Percentiles rank a stretch among this genome's conserved stretches.
Evolutionary conservation across 768 basidiomycete genomes (phyloP).

Genomic region (Agrocybe pediades): DNA sequence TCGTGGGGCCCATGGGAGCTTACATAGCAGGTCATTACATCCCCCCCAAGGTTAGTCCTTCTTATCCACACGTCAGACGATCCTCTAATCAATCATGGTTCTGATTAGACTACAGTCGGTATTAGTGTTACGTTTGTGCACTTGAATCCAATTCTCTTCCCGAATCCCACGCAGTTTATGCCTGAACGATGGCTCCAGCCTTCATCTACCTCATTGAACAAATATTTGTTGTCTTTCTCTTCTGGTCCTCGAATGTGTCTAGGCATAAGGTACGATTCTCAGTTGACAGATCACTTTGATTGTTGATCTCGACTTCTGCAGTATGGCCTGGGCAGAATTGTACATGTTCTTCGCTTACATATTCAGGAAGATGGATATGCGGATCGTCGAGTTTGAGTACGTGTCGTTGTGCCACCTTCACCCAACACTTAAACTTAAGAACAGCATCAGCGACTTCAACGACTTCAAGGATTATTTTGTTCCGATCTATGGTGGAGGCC

Average conservation of each 20-base stretch:
- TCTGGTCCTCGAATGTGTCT: conserved; percentile 46
- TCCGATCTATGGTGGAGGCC: conserved; percentile 31
- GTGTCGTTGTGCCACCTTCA: background rate
- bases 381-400: conserved; percentile 33
- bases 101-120: conserved; percentile 39
- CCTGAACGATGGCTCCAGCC: conserved; percentile 46
- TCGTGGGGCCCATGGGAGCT: conserved; percentile 37
- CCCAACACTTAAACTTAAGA: background rate
- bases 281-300: background rate
- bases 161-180: conserved; percentile 35
- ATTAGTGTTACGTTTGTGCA: conserved; percentile 41
- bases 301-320: conserved; percentile 16
- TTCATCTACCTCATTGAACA: conserved; percentile 30
- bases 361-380: conserved; percentile 40
- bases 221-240: conserved; percentile 43
- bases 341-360: conserved; percentile 40
- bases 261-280: conserved; percentile 37
- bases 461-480: conserved; percentile 37
- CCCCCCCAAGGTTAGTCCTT: conserved; percentile 37
- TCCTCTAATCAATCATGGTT: background rate
- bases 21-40: conserved; percentile 34
- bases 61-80: background rate
- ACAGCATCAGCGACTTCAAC: conserved; percentile 29
- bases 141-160: conserved; percentile 36
- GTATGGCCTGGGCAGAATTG: conserved; percentile 45